Evolutionary conservation across 2,329 filamentous ascomycete species (phyloP).

Genomic region (Bipolaris sorokiniana): DNA sequence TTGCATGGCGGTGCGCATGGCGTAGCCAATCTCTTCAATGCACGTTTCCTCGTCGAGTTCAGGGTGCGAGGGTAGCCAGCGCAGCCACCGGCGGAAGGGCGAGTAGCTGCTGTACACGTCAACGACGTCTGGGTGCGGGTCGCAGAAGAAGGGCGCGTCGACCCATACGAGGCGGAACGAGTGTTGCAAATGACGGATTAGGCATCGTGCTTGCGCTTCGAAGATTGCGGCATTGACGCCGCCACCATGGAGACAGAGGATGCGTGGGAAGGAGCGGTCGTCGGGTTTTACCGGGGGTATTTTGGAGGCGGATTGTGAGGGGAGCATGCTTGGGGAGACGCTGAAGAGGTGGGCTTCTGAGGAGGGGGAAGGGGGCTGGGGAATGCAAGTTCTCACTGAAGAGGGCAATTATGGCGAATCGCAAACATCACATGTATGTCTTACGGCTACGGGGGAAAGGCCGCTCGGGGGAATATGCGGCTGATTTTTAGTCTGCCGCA

Average conservation of each 20-base stretch:
- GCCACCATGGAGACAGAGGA: conserved; percentile 82
- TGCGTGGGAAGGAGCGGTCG: conserved; percentile 60
- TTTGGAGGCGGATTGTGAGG: conserved; percentile 21
- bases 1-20: conserved; percentile 53
- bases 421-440: neutral
- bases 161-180: conserved; percentile 75
- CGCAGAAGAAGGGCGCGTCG: conserved; percentile 70
- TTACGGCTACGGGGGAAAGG: neutral
- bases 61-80: conserved; percentile 66
- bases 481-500: too few species aligned
- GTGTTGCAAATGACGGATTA: conserved; percentile 57
- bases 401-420: neutral
- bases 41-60: conserved; percentile 58
- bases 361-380: neutral
- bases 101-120: conserved; percentile 69
- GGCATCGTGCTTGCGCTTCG: conserved; percentile 67
- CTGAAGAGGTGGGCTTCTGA: neutral
- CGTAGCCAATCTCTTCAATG: conserved; percentile 56
- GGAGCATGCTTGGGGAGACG: conserved; percentile 3
- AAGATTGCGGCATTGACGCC: conserved; percentile 76
- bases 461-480: neutral
- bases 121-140: conserved; percentile 66
- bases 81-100: conserved; percentile 69
- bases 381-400: neutral
- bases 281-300: conserved; percentile 35